Evolutionary conservation across 495 filamentous ascomycete genomes (phyloP), one percentile per base, ranked within the genome.

Genomic region (Alectoria sarmentosa): DNA sequence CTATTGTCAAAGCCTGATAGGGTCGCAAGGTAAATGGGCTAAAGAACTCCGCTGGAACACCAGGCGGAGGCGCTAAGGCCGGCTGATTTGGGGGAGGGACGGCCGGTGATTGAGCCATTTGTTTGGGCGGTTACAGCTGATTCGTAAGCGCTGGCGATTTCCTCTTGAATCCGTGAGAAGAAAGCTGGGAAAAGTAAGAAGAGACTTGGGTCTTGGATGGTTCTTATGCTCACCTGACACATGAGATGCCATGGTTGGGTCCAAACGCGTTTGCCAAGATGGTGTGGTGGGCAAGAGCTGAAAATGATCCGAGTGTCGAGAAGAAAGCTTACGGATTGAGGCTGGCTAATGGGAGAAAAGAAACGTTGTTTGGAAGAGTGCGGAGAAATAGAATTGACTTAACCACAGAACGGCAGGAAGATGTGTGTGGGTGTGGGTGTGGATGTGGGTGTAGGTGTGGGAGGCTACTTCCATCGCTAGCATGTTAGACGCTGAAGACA

Each of bases 31-130:
- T 56, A 41, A 60, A 68, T 9, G 71, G 58, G 48, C 67, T 58
- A 8, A 56, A 38, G 37, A 69, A 63, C 26, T 67, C 60, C 13
- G 71, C 62, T 32, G 64, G 62, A 8, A 68, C 60, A 13, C 69
- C 69, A 4, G 56, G 62, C n/a, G 69, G 71, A 15, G 71, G 69
- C 48, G 4, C n/a, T 15, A 52, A 52, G 13, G 48, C 48, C 26
- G 26, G 48, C 48, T 15, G 26, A 6, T 52, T 30, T 52, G n/a
- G 26, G 8, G n/a, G 44, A 26, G 44, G 9, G n/a, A 48, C 13
- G 21, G 7, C 3, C 5, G 15, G 5, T 21, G 41, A 44, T 44
- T 44, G 41, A 44, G 41, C 1, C 41, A 44, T 44, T n/a, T 19
- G 17, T 21, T 21, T n/a, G 19, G 41, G 4, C 17, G 19, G 41